Evolutionary conservation across 2,329 filamentous ascomycete species (phyloP).

Genomic region (Clonostachys solani): DNA sequence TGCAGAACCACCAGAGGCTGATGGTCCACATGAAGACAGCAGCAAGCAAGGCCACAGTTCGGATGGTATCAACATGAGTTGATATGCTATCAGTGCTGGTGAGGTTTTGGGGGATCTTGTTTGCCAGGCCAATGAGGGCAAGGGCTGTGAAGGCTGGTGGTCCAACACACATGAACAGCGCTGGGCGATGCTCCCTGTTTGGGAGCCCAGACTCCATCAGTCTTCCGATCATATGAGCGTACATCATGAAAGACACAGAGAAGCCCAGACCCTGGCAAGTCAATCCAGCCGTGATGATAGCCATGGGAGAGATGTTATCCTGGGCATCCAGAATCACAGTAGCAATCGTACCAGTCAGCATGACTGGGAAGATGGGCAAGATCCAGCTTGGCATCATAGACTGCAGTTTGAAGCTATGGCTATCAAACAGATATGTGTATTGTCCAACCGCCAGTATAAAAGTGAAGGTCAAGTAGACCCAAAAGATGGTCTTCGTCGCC

Average conservation of each 20-base stretch:
- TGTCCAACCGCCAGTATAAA: constrained; percentile 59
- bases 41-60: constrained; percentile 38
- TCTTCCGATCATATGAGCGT: constrained; percentile 66
- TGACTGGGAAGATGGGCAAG: constrained; percentile 69
- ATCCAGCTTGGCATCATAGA: constrained; percentile 74
- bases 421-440: constrained; percentile 63
- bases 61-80: constrained; percentile 8
- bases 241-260: constrained; percentile 67
- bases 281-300: constrained; percentile 60
- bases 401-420: constrained; percentile 54
- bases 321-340: constrained; percentile 53
- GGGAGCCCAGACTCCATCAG: constrained; percentile 64
- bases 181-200: constrained; percentile 55
- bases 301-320: too few species aligned
- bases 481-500: constrained; percentile 47
- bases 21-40: constrained; percentile 63
- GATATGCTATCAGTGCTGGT: too few species aligned
- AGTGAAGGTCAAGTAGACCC: constrained; percentile 60
- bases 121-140: constrained; percentile 64
- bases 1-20: constrained; percentile 52
- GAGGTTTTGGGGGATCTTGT: constrained; percentile 22
- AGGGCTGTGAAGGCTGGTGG: constrained; percentile 68
- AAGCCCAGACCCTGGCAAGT: constrained; percentile 69
- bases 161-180: constrained; percentile 72
- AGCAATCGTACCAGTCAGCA: constrained; percentile 69